Base-by-base conservation (phyloP, 83 land plant species). In the Diphasiastrum complanatum region DNA sequence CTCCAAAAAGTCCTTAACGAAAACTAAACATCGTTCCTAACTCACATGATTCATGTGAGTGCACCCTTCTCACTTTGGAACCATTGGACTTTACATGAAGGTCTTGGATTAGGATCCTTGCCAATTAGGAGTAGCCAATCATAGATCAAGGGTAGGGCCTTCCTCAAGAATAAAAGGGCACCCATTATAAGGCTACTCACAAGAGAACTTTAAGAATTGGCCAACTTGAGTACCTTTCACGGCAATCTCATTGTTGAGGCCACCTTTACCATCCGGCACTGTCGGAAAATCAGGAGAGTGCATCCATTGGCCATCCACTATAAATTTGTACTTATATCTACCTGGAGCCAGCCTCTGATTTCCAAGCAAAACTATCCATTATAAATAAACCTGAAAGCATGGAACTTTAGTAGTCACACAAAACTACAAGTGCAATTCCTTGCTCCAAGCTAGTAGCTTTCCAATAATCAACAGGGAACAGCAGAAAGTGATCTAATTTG, bases 261-360 rank as follows among this genome's bases (percentile, higher is more conserved):
- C 76, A 2, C 72, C 72, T 14, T 61, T 41, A 31, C 63, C 53
- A 55, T 73, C 76, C 6, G 63, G 22, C 24, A 66, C 63, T 2
- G 64, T 59, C 18, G 72, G 76, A 35, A 12, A 26, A 49, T 73
- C 76, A 19, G 76, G 58, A 24, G 76, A 73, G 52, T 73, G 76
- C 63, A 57, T 31, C 76, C 76, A 73, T 24, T 73, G 34, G 18
- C 76, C 76, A 51, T 73, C 76, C 63, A 73, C 72, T 35, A 73
- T 60, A 23, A 57, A 73, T 48, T 73, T 73, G 56, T 66, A 73
- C 35, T 1, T 48, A 33, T 66, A 73, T 11, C 32, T 66, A 34
- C 76, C 76, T 24, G 71, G 64, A 1, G 72, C 43, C 25, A 73
- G 71, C 71, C 66, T 73, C 76, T 73, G 71, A 67, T 28, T 11